Evolutionary conservation across 2,329 filamentous ascomycete genomes (phyloP), one percentile per base, ranked within the genome.

Genomic region (Myriosclerotinia curreyana): DNA sequence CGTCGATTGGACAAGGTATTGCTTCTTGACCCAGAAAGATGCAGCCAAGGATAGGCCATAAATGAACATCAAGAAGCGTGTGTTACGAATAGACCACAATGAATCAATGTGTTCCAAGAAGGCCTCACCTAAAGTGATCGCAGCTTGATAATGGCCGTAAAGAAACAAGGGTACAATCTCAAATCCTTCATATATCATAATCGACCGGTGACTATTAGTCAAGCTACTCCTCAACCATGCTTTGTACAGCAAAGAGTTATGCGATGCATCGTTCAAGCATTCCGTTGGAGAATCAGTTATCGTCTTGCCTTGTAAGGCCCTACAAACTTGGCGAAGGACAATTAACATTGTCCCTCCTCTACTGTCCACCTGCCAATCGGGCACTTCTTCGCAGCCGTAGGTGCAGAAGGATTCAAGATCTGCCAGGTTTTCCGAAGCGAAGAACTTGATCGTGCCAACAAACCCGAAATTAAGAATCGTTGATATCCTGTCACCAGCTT

Each of bases 291-390:
- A 65, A 12, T 82, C 77, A 14, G 77, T 75, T 3, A 76, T 76
- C 0, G 90, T 93, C 74, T 92, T 93, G 62, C 90, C 90, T 73
- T 92, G 88, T 25, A 93, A 76, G 28, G 90, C 88, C 56, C 88
- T 83, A 59, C 82, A 83, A 31, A 84, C 81, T 73, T 93, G 90
- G 58, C 87, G 79, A 4, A 88, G 80, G 3, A 83, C 82, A 66
- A 89, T 83, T 8, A 93, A 77, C 60, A 92, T 79, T 0, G 86
- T 85, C 2, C 90, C 90, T 20, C 90, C 90, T 65, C 89, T 82
- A 1, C 88, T 82, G 70, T 92, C 90, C 52, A 82, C 79, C 54
- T 86, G 79, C 90, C 90, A 93, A 58, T 88, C 85, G 1, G 85
- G 84, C 65, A 91, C 84, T 67, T 92, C 90, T 66, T 92, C 84